phyloP scores from a whole-genome alignment of 805 yeast genomes.

The Candida michaelii region DNA sequence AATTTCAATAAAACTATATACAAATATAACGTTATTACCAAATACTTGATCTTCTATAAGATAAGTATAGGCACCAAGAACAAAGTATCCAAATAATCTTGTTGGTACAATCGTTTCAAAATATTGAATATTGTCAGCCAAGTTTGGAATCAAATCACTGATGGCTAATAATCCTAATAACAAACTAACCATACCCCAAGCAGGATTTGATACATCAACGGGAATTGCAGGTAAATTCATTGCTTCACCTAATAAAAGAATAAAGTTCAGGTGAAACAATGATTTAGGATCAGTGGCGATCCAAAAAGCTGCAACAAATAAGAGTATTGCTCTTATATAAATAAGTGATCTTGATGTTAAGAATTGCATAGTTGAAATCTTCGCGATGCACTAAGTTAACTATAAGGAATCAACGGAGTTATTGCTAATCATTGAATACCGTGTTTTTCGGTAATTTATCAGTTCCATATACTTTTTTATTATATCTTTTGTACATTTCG shows the following conservation, averaged over 20 bases:
- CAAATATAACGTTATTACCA: slow-evolving; percentile 64
- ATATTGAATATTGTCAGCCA: slow-evolving; percentile 47
- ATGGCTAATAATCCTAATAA: slow-evolving; percentile 46
- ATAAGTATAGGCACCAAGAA: slow-evolving; percentile 50
- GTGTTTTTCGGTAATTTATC: too few species aligned
- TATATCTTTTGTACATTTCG: too few species aligned
- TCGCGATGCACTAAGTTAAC: too few species aligned
- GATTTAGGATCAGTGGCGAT: slow-evolving; percentile 48
- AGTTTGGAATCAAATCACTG: slow-evolving; percentile 59
- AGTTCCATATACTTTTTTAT: too few species aligned
- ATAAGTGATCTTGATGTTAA: slow-evolving; percentile 50
- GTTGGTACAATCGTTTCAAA: slow-evolving; percentile 63
- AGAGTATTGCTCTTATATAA: slow-evolving; percentile 47
- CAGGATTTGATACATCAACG: slow-evolving; percentile 39
- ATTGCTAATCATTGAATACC: too few species aligned
- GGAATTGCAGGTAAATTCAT: slow-evolving; percentile 46
- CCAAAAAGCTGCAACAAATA: slow-evolving; percentile 44
- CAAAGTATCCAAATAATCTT: slow-evolving; percentile 51
- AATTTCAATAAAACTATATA: slow-evolving; percentile 60
- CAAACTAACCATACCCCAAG: slow-evolving; percentile 50
- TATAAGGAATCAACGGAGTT: too few species aligned
- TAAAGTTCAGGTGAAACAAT: slow-evolving; percentile 45
- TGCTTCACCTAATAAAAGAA: slow-evolving; percentile 57
- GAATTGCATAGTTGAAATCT: slow-evolving; percentile 44
- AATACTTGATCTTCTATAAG: slow-evolving; percentile 43